Evolutionary conservation across 73 alveolate species (phyloP).

Genomic region (Paramecium sonneborni): DNA sequence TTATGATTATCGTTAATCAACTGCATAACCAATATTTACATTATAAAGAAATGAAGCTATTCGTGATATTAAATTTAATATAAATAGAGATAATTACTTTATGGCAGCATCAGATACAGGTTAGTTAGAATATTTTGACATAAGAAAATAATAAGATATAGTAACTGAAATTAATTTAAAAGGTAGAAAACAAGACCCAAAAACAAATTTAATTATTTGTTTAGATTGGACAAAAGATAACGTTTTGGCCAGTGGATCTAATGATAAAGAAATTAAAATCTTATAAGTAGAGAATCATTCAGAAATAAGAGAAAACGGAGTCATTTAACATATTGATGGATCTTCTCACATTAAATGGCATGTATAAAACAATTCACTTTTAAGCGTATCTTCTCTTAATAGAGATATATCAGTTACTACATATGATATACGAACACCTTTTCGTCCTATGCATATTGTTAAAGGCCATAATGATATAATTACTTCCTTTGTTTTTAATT

Average conservation of each 20-base stretch:
- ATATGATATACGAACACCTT: neutral
- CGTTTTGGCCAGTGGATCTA: constrained; percentile 47
- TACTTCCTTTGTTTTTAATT: constrained; percentile 1
- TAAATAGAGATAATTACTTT: neutral
- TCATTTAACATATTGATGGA: constrained; percentile 38
- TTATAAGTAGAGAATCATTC: neutral
- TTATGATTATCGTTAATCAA: neutral
- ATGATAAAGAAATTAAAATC: constrained; percentile 40
- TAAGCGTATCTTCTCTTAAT: constrained; percentile 30
- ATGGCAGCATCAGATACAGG: constrained; percentile 50
- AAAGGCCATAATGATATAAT: constrained; percentile 47
- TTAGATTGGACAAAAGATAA: constrained; percentile 27
- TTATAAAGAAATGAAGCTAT: constrained; percentile 21
- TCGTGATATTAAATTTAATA: constrained; percentile 8
- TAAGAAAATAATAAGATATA: neutral
- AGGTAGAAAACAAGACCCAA: neutral
- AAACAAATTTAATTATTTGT: neutral
- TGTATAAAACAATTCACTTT: neutral
- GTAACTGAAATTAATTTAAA: neutral
- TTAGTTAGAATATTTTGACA: constrained; percentile 14
- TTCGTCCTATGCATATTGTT: neutral
- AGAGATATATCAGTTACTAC: constrained; percentile 56
- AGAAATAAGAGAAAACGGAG: neutral
- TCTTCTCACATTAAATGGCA: constrained; percentile 45
- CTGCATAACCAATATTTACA: neutral